Conservation (phyloP, 1,139 yeast species). For the Schizosaccharomyces versatilis region DNA sequence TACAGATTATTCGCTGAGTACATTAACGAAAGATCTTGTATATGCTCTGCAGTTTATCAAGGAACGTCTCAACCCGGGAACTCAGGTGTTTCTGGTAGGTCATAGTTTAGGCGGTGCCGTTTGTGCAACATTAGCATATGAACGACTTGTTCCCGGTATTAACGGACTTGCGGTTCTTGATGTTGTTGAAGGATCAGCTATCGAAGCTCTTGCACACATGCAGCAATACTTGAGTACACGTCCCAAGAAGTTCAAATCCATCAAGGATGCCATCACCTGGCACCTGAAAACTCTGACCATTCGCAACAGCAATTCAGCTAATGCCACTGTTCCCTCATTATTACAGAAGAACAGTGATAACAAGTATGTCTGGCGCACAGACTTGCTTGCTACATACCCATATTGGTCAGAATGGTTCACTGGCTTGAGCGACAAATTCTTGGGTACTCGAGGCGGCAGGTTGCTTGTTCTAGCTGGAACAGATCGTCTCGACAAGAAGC, state of each 20-base stretch:
- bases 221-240: conserved; percentile 35
- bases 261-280: conserved; percentile 59
- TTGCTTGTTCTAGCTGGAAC: conserved; percentile 71
- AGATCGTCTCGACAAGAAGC: conserved; percentile 60
- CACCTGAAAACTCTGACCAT: conserved; percentile 34
- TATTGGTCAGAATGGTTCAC: conserved; percentile 72
- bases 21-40: conserved; percentile 36
- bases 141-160: conserved; percentile 14
- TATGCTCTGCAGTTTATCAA: conserved; percentile 24
- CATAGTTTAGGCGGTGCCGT: conserved; percentile 75
- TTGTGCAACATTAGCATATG: conserved; percentile 30
- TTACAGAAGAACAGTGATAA: conserved; percentile 18
- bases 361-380: conserved; percentile 35
- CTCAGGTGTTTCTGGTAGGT: conserved; percentile 40
- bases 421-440: conserved; percentile 45
- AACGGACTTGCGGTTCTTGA: conserved; percentile 59
- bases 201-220: conserved; percentile 46
- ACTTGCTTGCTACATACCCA: conserved; percentile 35
- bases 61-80: conserved; percentile 1
- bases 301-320: conserved; percentile 39
- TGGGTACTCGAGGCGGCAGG: conserved; percentile 35
- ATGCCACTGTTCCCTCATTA: conserved; percentile 53
- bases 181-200: conserved; percentile 73
- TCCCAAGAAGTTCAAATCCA: conserved; percentile 34
- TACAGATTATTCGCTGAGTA: conserved; percentile 28